A percentile compares a stretch with the other conserved stretches of the same genome.
These are phyloP conservation scores for Leccinum fibrillosum DNA, from an alignment of 768 basidiomycete species.

Conservation along the genomic window DNA sequence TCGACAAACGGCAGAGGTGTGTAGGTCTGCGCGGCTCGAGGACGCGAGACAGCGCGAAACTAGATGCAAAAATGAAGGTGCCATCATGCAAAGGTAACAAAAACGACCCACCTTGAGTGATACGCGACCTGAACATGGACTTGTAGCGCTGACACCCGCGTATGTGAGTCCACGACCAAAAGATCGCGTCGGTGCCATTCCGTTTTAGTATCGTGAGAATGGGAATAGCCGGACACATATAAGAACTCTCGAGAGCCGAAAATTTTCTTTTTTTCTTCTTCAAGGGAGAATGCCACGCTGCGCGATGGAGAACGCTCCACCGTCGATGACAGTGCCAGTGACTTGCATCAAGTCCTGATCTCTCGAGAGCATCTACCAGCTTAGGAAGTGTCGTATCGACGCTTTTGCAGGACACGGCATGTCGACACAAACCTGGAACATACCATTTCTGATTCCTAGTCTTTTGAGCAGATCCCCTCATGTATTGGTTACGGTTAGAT, in stretches of 20 bases:
- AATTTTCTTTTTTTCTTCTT: constrained; percentile 13
- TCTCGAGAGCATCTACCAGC: constrained; percentile 54
- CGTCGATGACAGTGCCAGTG: constrained; percentile 66
- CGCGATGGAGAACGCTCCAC: constrained; percentile 49
- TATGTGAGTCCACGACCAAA: not conserved
- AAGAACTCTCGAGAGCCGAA: constrained; percentile 12
- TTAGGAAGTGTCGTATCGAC: constrained; percentile 66
- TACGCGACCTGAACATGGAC: constrained; percentile 29
- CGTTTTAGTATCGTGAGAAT: constrained; percentile 38
- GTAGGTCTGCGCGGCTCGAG: constrained; percentile 40
- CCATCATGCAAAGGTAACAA: not conserved
- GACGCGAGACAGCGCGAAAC: constrained; percentile 42
- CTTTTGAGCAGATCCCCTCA: not conserved
- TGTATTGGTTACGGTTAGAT: not conserved
- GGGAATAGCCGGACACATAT: constrained; percentile 10
- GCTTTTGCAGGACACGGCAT: constrained; percentile 52
- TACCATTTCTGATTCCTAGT: constrained; percentile 9
- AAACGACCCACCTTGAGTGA: constrained; percentile 18
- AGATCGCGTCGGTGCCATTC: not conserved
- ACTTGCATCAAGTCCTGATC: constrained; percentile 49
- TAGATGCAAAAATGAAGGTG: constrained; percentile 8
- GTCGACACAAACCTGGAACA: constrained; percentile 61
- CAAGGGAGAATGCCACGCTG: constrained; percentile 64
- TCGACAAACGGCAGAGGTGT: constrained; percentile 45
- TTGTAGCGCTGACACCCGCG: not conserved